These are phyloP conservation scores for Quercus wislizeni DNA, from an alignment of 306 rosid species.

Conservation along the genomic window DNA sequence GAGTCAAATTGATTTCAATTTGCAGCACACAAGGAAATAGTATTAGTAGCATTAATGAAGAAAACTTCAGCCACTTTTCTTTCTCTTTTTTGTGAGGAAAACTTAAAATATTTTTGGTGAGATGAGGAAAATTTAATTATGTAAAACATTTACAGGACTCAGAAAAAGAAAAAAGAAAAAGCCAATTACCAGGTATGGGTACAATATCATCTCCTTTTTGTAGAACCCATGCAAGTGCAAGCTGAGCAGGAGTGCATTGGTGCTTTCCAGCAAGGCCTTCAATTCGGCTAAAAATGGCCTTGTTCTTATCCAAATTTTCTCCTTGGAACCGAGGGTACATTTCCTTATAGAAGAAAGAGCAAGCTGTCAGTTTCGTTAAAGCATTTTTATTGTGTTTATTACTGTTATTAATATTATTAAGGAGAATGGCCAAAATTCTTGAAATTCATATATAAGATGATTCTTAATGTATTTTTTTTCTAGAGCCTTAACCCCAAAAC, in stretches of 20 bases:
- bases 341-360: conserved; percentile 23
- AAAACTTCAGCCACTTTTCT: neutral
- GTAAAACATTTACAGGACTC: neutral
- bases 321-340: conserved; percentile 51
- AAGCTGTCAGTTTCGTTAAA: neutral
- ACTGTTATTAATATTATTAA: too few species aligned
- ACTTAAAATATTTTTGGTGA: too few species aligned
- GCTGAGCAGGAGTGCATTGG: conserved; percentile 52
- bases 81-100: neutral
- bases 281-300: conserved; percentile 37
- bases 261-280: conserved; percentile 51
- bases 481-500: too few species aligned
- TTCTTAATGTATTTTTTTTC: too few species aligned
- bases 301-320: conserved; percentile 52
- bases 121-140: neutral
- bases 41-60: neutral
- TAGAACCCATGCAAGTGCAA: conserved; percentile 73
- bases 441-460: too few species aligned
- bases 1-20: neutral
- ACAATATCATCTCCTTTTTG: conserved; percentile 61
- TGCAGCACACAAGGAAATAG: neutral
- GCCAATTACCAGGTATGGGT: conserved; percentile 44
- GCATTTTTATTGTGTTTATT: too few species aligned
- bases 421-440: too few species aligned
- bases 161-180: neutral